A percentile compares a stretch with the other conserved stretches of the same genome.
Conservation (phyloP, 257 asterid genomes). For the Solanum acaule region DNA sequence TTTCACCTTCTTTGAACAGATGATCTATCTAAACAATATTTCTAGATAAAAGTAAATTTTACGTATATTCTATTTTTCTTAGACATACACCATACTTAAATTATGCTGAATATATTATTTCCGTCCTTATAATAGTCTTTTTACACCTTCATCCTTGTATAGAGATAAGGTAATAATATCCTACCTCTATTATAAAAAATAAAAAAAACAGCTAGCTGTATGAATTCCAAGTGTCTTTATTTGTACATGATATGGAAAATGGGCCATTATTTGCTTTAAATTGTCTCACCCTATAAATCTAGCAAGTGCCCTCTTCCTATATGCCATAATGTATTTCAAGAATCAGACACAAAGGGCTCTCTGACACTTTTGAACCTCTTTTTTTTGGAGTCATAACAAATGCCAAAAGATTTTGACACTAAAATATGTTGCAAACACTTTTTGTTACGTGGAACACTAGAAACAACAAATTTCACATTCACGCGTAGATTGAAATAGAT, state of each 20-base stretch:
- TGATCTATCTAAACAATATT: background rate
- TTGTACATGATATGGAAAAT: background rate
- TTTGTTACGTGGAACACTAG: background rate
- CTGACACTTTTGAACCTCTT: background rate
- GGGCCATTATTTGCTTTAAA: background rate
- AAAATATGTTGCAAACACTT: background rate
- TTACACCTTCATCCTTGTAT: background rate
- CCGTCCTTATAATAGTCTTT: background rate
- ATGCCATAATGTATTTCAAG: background rate
- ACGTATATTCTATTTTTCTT: too few relatives aligned
- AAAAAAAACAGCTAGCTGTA: background rate
- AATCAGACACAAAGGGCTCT: conserved; percentile 1
- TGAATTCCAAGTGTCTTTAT: background rate
- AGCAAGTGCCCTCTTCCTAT: background rate
- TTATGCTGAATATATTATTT: background rate
- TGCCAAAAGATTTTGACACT: background rate
- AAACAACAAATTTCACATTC: background rate
- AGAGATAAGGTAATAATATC: background rate
- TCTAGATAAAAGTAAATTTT: background rate
- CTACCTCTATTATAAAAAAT: background rate
- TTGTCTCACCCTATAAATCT: conserved; percentile 9
- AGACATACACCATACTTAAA: fast-evolving
- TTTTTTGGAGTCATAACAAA: background rate
- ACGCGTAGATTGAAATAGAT: too few relatives aligned
- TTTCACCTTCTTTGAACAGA: background rate